Base-by-base conservation (phyloP, 768 basidiomycete genomes). In the Tricholoma matsutake region DNA sequence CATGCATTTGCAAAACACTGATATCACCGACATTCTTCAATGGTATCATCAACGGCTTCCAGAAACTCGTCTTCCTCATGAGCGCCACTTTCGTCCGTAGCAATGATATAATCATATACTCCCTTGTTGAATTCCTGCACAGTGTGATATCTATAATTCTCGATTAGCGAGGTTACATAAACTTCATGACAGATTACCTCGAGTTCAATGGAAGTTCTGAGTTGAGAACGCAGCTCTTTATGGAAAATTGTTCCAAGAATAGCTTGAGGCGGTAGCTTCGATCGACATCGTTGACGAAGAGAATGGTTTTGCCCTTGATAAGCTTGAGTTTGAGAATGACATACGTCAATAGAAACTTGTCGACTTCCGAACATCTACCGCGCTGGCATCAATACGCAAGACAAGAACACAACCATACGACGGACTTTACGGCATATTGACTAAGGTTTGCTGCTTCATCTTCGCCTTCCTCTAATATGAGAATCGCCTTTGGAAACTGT, bases 91-190 rank as follows among this genome's bases (percentile, higher is more conserved):
- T 98, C 97, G 69, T 98, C 96, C 9, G 96, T 96, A 0, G 97
- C 97, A 58, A 99, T 97, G 64, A 98, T 94, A 72, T 98, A 98
- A 71, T 99, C 95, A 67, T 98, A 98, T 7, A 97, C 93, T 2
- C 97, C 97, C 67, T 93, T 92, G 74, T 99, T 99, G 70, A 99
- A 99, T 73, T 98, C 97, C 67, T 99, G 96, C 1, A 99, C 97
- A 1, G 90, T 89, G 69, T 99, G 97, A 69, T 95, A 97, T 73
- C 94, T 94, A 53, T 6, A 4, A 31, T 54, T 37, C 31, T 45
- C 25, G 41, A 57, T 52, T 0, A 53, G 41, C 7, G 3, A 51
- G 47, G 22, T 7, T 14, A 20, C n/a, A 53, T 32, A 4, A 29
- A 39, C 43, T 13, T 20, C 43, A 3, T 18, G 60, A 18, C 41